Conservation (phyloP, 306 rosid genomes). For the Lupinus albus region DNA sequence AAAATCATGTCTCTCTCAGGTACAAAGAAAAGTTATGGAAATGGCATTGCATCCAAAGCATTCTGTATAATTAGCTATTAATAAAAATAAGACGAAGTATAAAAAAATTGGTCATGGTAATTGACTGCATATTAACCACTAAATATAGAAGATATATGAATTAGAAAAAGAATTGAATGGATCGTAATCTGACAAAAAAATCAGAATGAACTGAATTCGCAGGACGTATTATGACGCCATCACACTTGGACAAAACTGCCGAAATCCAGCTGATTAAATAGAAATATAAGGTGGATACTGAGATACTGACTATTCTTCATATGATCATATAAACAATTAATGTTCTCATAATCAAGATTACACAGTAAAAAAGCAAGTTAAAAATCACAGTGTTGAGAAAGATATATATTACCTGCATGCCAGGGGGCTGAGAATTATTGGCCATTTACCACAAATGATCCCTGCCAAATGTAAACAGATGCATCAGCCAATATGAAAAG, state of each 20-base stretch:
- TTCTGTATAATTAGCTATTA: neutral
- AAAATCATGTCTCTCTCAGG: neutral
- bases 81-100: neutral
- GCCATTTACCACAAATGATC: constrained; percentile 61
- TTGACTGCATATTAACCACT: neutral
- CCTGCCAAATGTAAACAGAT: constrained; percentile 38
- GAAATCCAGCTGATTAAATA: constrained; percentile 1
- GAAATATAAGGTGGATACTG: neutral
- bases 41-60: constrained; percentile 9
- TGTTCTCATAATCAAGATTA: constrained; percentile 1
- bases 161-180: constrained; percentile 10
- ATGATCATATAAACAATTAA: constrained; percentile 14
- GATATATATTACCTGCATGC: constrained; percentile 64
- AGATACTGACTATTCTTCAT: constrained; percentile 1
- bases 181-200: constrained; percentile 10
- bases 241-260: neutral
- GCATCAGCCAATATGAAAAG: neutral
- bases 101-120: neutral
- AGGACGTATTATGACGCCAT: neutral
- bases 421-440: constrained; percentile 68
- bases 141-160: constrained; percentile 2
- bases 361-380: constrained; percentile 22
- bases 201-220: neutral
- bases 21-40: neutral
- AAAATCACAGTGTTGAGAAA: constrained; percentile 4